Evolutionary conservation across 257 asterid genomes (phyloP), one percentile per base, ranked within the genome.

Genomic region (Handroanthus guayacan): DNA sequence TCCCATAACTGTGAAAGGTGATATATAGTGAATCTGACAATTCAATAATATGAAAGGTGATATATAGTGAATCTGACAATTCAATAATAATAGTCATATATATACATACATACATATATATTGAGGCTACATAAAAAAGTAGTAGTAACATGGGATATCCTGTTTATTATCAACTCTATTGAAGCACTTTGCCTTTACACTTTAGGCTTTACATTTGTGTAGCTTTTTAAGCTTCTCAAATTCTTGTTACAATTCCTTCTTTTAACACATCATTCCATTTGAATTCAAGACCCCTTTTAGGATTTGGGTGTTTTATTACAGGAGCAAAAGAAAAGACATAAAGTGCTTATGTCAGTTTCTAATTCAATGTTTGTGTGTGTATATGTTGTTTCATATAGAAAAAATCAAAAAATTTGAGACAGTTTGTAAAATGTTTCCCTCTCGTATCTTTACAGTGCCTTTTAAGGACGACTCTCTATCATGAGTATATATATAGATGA

Each of bases 291-390:
- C 47, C 83, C 85, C 81, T 85, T 82, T 71, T 62, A 62, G 84
- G 82, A 86, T 87, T 84, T 87, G 97, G 92, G 94, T 87, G 90
- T 89, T 91, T 82, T 88, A 75, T 85, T 76, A 78, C 93, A 88
- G 86, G 73, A 82, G 39, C 84, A 62, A 83, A 81, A 77, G 90
- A 86, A 82, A 87, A 80, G 89, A 86, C 91, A 86, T 67, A 88
- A 85, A 89, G 89, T 82, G 84, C 72, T 63, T 10, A 64, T 72
- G 78, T 84, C 84, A 79, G 84, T 57, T 76, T 47, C 67, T 52
- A 68, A 74, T 54, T 48, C 47, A 44, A 64, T 56, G 75, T 11
- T 14, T 52, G n/a, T 55, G 20, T 12, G 8, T 8, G 20, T 57
- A 57, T 18, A 1, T 18, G 20, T 9, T 6, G 6, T 4, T 39